Conservation (phyloP, 495 filamentous ascomycete species). For the Tetracladium marchalianum region DNA sequence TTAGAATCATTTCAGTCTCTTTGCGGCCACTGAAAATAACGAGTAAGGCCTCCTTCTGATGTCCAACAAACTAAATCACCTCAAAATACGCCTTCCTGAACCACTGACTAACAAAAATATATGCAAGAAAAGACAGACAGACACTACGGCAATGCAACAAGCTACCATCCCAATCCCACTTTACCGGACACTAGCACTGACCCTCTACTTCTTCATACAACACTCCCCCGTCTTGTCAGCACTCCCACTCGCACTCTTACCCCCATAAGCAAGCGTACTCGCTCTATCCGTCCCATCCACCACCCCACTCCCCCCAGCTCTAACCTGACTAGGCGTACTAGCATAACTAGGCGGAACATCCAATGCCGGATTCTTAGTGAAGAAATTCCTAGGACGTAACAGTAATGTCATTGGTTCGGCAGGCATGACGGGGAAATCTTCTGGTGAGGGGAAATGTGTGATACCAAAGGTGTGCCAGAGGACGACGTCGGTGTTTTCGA, state of each 20-base stretch:
- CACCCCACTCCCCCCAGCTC: slow-evolving; percentile 35
- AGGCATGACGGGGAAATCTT: slow-evolving; percentile 95
- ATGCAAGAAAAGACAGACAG: too few species aligned
- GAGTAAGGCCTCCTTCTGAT: too few species aligned
- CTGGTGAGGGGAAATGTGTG: slow-evolving; percentile 83
- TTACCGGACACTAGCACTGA: too few species aligned
- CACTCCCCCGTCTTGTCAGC: too few species aligned
- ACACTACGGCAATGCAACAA: too few species aligned
- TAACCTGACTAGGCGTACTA: slow-evolving; percentile 62
- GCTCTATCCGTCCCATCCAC: slow-evolving; percentile 35
- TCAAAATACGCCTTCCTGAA: too few species aligned
- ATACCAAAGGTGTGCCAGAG: slow-evolving; percentile 96
- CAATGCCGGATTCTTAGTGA: slow-evolving; percentile 71
- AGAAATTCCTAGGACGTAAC: slow-evolving; percentile 81
- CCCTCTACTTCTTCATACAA: too few species aligned
- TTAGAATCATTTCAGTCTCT: too few species aligned
- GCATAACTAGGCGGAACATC: slow-evolving; percentile 79
- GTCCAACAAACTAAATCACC: too few species aligned
- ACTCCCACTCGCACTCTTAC: neutral
- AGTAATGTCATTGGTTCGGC: slow-evolving; percentile 81
- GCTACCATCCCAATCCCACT: too few species aligned
- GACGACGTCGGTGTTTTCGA: slow-evolving; percentile 82
- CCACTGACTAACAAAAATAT: too few species aligned
- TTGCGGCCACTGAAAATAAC: too few species aligned
- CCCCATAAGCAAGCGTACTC: slow-evolving; percentile 33